Evolutionary conservation across 306 rosid species (phyloP).

Genomic region (Neltuma alba): DNA sequence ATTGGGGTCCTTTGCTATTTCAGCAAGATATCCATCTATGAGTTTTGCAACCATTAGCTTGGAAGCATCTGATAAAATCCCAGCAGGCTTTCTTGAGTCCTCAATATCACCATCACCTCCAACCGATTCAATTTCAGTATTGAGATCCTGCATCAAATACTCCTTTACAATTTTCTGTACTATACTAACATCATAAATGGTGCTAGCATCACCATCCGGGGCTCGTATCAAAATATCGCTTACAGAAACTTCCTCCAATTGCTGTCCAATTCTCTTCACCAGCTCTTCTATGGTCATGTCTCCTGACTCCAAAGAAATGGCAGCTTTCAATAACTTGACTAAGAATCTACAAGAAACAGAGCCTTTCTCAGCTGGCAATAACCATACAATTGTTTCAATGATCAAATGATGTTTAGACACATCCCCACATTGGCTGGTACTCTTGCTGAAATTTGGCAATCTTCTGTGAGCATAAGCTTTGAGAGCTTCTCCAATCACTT

Average conservation of each 20-base stretch:
- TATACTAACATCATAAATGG: slow-evolving; percentile 58
- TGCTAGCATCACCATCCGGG: slow-evolving; percentile 57
- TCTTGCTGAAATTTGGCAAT: slow-evolving; percentile 84
- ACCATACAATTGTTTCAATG: slow-evolving; percentile 68
- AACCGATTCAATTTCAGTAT: slow-evolving; percentile 59
- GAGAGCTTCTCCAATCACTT: slow-evolving; percentile 92
- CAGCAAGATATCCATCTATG: slow-evolving; percentile 84
- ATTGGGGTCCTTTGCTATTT: slow-evolving; percentile 80
- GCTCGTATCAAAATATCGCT: slow-evolving; percentile 73
- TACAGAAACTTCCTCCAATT: slow-evolving; percentile 89
- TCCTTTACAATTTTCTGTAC: slow-evolving; percentile 74
- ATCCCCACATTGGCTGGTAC: slow-evolving; percentile 67
- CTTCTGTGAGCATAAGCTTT: slow-evolving; percentile 83
- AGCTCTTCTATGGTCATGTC: slow-evolving; percentile 63
- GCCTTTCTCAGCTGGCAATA: slow-evolving; percentile 83
- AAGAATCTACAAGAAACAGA: slow-evolving; percentile 82
- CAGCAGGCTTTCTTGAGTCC: slow-evolving; percentile 58
- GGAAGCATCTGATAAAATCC: slow-evolving; percentile 89
- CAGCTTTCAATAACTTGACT: slow-evolving; percentile 77
- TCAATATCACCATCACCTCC: slow-evolving; percentile 49
- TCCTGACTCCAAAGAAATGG: slow-evolving; percentile 59
- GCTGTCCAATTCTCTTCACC: slow-evolving; percentile 78
- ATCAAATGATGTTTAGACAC: slow-evolving; percentile 52
- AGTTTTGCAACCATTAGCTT: slow-evolving; percentile 94
- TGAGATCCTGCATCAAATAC: slow-evolving; percentile 65